Percentiles rank a stretch among this genome's conserved stretches.
These are phyloP conservation scores for Eremothecium sinecaudum DNA, from an alignment of 1,139 yeast species.

Conservation along the genomic window DNA sequence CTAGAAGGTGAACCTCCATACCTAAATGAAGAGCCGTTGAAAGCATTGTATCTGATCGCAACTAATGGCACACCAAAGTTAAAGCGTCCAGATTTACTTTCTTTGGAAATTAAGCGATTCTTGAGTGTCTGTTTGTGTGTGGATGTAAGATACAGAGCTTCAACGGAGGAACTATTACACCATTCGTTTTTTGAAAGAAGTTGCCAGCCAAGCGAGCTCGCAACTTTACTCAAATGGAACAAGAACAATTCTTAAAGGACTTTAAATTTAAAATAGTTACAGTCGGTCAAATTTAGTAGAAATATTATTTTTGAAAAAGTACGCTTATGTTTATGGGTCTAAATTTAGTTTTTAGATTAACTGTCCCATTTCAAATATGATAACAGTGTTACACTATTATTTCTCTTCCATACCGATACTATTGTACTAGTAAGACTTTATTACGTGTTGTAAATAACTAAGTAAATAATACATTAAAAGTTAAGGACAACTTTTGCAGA, in stretches of 20 bases:
- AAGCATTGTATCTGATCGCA: conserved; percentile 82
- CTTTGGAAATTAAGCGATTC: conserved; percentile 75
- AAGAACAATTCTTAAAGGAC: too few species aligned
- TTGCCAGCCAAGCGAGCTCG: conserved; percentile 58
- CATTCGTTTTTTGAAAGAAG: conserved; percentile 73
- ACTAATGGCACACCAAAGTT: conserved; percentile 95
- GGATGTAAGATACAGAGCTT: conserved; percentile 85
- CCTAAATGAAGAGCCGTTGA: conserved; percentile 87
- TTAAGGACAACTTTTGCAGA: conserved; percentile 23
- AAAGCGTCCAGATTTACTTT: conserved; percentile 73
- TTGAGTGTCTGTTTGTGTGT: conserved; percentile 89
- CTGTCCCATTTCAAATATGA: too few species aligned
- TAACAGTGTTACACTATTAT: too few species aligned
- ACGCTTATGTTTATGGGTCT: too few species aligned
- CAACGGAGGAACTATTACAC: conserved; percentile 74
- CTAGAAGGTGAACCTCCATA: conserved; percentile 98
- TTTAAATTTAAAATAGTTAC: too few species aligned
- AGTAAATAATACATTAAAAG: conserved; percentile 16
- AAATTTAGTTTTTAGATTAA: too few species aligned
- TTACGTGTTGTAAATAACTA: not conserved
- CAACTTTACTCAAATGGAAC: conserved; percentile 66
- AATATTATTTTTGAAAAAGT: not conserved
- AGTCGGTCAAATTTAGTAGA: too few species aligned
- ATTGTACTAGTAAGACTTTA: not conserved
- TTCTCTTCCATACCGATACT: too few species aligned